These are phyloP conservation scores for Gnomoniopsis smithogilvyi DNA, from an alignment of 2,329 filamentous ascomycete species.

Conservation along the genomic window DNA sequence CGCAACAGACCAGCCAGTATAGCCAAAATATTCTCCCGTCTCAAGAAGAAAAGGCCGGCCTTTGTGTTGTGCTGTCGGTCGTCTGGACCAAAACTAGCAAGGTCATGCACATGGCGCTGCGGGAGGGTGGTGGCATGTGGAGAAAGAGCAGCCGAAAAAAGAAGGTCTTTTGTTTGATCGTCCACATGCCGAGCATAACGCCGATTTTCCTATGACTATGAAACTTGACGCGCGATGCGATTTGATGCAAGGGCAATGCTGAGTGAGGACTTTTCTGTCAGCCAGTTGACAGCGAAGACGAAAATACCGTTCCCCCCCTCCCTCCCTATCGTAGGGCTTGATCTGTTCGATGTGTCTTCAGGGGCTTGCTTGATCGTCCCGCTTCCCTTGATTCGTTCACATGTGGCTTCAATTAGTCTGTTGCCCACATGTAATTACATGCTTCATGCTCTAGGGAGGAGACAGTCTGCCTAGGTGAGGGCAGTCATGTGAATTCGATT, in stretches of 20 bases:
- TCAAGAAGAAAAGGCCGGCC: background rate
- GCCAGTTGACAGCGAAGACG: background rate
- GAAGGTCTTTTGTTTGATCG: conserved; percentile 16
- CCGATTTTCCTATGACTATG: conserved; percentile 12
- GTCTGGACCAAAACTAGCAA: background rate
- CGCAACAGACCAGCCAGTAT: too few relatives aligned
- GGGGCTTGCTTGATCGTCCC: conserved; percentile 18
- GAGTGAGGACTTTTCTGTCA: background rate
- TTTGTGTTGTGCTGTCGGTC: background rate
- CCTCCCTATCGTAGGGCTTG: background rate
- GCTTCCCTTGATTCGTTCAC: conserved; percentile 9
- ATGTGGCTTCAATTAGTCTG: background rate
- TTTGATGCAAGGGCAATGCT: conserved; percentile 12
- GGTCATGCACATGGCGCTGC: background rate
- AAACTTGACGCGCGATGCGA: conserved; percentile 18
- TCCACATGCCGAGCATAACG: conserved; percentile 15
- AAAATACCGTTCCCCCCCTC: background rate
- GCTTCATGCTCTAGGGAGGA: background rate
- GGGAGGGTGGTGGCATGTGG: conserved; percentile 5
- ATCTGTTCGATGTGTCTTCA: background rate
- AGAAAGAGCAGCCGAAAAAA: conserved; percentile 10
- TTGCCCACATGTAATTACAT: background rate
- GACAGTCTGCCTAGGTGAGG: background rate
- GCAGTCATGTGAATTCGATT: background rate
- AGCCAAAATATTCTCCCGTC: too few relatives aligned